A percentile compares a stretch with the other conserved stretches of the same genome.
These are phyloP conservation scores for Metarhizium humberi DNA, from an alignment of 2,329 filamentous ascomycete genomes.

Conservation along the genomic window DNA sequence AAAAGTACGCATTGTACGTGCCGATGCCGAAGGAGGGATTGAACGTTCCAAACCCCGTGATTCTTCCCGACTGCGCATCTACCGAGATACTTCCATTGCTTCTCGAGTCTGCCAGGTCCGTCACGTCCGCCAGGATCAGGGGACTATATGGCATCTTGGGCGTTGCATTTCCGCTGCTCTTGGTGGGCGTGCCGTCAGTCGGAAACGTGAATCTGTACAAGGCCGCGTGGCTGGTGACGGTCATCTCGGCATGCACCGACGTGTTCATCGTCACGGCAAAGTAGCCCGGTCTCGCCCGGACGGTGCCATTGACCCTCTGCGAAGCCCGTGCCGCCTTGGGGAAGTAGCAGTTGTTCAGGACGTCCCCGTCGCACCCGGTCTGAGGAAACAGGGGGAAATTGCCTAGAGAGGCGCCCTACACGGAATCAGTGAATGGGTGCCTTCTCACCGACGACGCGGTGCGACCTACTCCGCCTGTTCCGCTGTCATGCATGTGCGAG, in stretches of 20 bases:
- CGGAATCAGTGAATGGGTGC: background rate
- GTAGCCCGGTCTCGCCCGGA: conserved; percentile 51
- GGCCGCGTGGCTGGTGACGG: conserved; percentile 47
- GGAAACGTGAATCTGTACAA: conserved; percentile 53
- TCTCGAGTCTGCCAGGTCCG: conserved; percentile 36
- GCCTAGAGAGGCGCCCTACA: conserved; percentile 32
- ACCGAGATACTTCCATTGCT: conserved; percentile 13
- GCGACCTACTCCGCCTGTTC: conserved; percentile 14
- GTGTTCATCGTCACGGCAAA: conserved; percentile 48
- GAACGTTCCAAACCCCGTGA: conserved; percentile 49
- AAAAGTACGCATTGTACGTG: conserved; percentile 48
- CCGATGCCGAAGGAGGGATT: conserved; percentile 52
- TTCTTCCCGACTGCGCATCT: conserved; percentile 39
- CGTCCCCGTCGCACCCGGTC: conserved; percentile 34
- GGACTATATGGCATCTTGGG: conserved; percentile 25
- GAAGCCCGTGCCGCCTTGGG: conserved; percentile 36
- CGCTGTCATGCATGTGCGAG: conserved; percentile 41
- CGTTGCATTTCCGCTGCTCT: conserved; percentile 3
- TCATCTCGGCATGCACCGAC: conserved; percentile 53
- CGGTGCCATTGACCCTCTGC: conserved; percentile 37
- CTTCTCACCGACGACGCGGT: background rate
- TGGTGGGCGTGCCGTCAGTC: conserved; percentile 15
- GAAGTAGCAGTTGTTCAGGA: conserved; percentile 40
- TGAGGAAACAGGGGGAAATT: conserved; percentile 45
- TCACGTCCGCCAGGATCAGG: conserved; percentile 48